Percentiles rank a stretch among this genome's conserved stretches.
Conservation (phyloP, 2,329 filamentous ascomycete genomes). For the Lecanicillium sp. region DNA sequence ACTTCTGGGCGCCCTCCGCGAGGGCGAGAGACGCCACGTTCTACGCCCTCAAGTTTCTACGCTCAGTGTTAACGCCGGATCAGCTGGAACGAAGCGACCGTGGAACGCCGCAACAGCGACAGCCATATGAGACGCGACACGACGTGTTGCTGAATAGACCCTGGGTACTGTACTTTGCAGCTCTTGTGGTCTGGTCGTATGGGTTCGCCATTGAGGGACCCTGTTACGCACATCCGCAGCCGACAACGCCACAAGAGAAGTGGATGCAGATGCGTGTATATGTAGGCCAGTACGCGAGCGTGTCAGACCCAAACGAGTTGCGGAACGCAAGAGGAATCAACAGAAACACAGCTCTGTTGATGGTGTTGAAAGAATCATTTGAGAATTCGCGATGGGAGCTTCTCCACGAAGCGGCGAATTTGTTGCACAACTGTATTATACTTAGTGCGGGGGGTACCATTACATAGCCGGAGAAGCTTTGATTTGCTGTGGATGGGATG, state of each 20-base stretch:
- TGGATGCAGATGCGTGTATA: slow-evolving; percentile 73
- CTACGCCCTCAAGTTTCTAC: slow-evolving; percentile 83
- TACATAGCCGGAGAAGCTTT: slow-evolving; percentile 18
- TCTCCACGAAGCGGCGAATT: slow-evolving; percentile 73
- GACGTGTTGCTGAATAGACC: slow-evolving; percentile 86
- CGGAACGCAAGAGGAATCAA: slow-evolving; percentile 69
- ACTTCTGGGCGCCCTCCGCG: slow-evolving; percentile 81
- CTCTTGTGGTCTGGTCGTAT: slow-evolving; percentile 90
- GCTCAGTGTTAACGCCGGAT: slow-evolving; percentile 65
- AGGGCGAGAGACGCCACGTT: slow-evolving; percentile 85
- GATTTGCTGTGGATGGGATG: background rate
- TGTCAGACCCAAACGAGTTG: slow-evolving; percentile 69
- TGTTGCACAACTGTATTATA: slow-evolving; percentile 74
- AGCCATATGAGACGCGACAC: slow-evolving; percentile 70
- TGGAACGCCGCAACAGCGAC: slow-evolving; percentile 31
- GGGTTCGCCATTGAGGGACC: slow-evolving; percentile 85
- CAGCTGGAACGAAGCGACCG: slow-evolving; percentile 25
- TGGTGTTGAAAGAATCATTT: slow-evolving; percentile 77
- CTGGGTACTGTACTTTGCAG: slow-evolving; percentile 92
- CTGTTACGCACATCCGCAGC: slow-evolving; percentile 42
- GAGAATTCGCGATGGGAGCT: slow-evolving; percentile 82
- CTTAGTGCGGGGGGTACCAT: slow-evolving; percentile 29
- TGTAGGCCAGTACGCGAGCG: slow-evolving; percentile 61
- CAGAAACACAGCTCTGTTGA: slow-evolving; percentile 69
- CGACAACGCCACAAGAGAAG: slow-evolving; percentile 55